These are phyloP conservation scores for Sistotremastrum suecicum DNA, from an alignment of 768 basidiomycete genomes.

Conservation along the genomic window DNA sequence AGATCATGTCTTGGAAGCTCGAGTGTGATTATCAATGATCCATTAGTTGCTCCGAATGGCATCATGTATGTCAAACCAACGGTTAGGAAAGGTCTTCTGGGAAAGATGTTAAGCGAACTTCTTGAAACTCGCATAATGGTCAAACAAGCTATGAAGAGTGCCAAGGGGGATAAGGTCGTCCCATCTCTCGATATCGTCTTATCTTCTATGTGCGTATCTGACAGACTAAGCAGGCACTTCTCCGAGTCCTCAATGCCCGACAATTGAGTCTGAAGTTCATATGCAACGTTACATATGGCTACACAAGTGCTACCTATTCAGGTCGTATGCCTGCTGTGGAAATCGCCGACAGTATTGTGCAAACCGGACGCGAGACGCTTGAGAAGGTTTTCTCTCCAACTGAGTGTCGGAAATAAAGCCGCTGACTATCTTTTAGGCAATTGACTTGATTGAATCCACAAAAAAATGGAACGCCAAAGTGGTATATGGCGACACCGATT, in stretches of 20 bases:
- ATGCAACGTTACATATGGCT: conserved; percentile 90
- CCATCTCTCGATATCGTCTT: conserved; percentile 1
- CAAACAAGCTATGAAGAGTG: conserved; percentile 87
- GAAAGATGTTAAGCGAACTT: conserved; percentile 85
- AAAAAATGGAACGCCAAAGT: conserved; percentile 83
- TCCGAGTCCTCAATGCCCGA: conserved; percentile 71
- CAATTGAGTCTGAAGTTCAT: conserved; percentile 92
- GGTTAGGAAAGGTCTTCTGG: conserved; percentile 73
- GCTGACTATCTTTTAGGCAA: conserved; percentile 41
- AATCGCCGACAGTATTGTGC: conserved; percentile 95
- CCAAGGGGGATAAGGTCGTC: conserved; percentile 57
- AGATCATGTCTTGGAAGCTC: conserved; percentile 9
- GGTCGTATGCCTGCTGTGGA: conserved; percentile 98
- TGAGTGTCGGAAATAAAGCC: no score
- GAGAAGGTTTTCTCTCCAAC: conserved; percentile 51
- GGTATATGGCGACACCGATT: conserved; percentile 97
- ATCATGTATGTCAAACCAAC: conserved; percentile 83
- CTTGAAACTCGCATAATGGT: conserved; percentile 96
- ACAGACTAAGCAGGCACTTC: conserved; percentile 39
- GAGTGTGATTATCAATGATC: neutral
- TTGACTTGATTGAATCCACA: conserved; percentile 59
- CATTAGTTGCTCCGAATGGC: conserved; percentile 83
- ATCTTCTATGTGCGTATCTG: neutral
- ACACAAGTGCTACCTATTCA: conserved; percentile 87
- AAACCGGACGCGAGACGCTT: conserved; percentile 87